These are phyloP conservation scores for Vitis hybrid DNA, from an alignment of 177 flowering plant species.

Conservation along the genomic window DNA sequence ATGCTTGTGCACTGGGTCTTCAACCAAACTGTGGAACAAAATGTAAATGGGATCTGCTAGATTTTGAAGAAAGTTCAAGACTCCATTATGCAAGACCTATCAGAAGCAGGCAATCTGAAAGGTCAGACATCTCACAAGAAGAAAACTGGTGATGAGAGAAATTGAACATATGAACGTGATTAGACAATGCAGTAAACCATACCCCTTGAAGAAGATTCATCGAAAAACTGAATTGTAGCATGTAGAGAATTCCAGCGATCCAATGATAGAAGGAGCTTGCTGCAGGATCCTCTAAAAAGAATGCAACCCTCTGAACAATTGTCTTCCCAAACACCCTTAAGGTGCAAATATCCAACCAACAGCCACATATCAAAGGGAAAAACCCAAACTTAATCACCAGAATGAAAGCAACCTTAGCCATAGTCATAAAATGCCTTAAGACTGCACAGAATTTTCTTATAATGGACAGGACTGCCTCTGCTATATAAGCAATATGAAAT, in stretches of 20 bases:
- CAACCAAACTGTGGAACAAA: neutral
- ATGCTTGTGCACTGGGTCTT: constrained; percentile 8
- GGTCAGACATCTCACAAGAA: too few species aligned
- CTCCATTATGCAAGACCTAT: constrained; percentile 5
- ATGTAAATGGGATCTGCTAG: neutral
- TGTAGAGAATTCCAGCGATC: constrained; percentile 1
- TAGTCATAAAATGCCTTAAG: constrained; percentile 2
- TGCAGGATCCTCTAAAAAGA: neutral
- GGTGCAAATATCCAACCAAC: constrained; percentile 11
- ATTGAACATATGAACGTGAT: too few species aligned
- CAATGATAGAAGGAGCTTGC: neutral
- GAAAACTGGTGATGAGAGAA: too few species aligned
- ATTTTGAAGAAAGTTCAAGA: neutral
- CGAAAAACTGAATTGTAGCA: neutral
- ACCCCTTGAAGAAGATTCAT: constrained; percentile 4
- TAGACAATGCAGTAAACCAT: neutral
- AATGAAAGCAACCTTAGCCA: constrained; percentile 1
- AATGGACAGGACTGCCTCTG: neutral
- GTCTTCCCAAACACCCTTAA: constrained; percentile 8
- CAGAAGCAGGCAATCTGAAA: neutral
- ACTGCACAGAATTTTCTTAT: neutral
- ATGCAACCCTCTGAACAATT: neutral
- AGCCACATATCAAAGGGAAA: constrained; percentile 11
- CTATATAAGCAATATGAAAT: neutral
- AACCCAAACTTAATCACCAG: neutral